Conservation (phyloP, 164 flowering plant species). For the Vitis cinerea region DNA sequence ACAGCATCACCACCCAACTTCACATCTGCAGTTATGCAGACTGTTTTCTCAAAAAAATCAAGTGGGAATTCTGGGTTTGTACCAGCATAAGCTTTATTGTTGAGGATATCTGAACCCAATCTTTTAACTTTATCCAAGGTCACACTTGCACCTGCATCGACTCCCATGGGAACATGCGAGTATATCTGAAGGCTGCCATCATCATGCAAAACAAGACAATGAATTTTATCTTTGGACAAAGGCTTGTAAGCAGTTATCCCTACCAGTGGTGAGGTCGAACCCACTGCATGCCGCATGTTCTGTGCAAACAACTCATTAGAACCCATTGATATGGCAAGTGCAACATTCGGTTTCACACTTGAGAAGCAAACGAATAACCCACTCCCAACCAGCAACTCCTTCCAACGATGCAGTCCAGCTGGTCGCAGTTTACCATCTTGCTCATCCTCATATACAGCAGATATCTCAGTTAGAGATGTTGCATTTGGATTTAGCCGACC, state of each 20-base stretch:
- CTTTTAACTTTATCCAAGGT: slow-evolving; percentile 81
- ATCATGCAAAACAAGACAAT: slow-evolving; percentile 86
- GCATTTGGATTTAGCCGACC: slow-evolving; percentile 67
- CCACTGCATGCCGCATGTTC: slow-evolving; percentile 69
- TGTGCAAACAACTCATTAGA: slow-evolving; percentile 67
- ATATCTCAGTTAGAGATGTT: slow-evolving; percentile 61
- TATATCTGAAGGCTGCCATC: slow-evolving; percentile 99
- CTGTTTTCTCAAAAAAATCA: slow-evolving; percentile 96
- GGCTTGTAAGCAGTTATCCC: slow-evolving; percentile 94
- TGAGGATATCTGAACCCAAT: slow-evolving; percentile 81
- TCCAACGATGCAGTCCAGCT: slow-evolving; percentile 93
- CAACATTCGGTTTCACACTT: slow-evolving; percentile 69
- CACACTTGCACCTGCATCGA: slow-evolving; percentile 46
- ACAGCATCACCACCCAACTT: slow-evolving; percentile 90
- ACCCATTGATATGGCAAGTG: slow-evolving; percentile 58
- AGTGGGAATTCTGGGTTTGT: slow-evolving; percentile 94
- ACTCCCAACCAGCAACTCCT: slow-evolving; percentile 74
- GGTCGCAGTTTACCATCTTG: slow-evolving; percentile 68
- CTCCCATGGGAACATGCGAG: slow-evolving; percentile 63
- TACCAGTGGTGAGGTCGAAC: slow-evolving; percentile 77
- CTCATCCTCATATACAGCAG: slow-evolving; percentile 74
- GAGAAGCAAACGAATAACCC: slow-evolving; percentile 89
- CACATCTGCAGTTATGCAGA: slow-evolving; percentile 93
- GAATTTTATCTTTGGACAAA: slow-evolving; percentile 84
- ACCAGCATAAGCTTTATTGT: slow-evolving; percentile 72